Evolutionary conservation across 2,329 filamentous ascomycete genomes (phyloP), one percentile per base, ranked within the genome.

Genomic region (Leptographium flavum): DNA sequence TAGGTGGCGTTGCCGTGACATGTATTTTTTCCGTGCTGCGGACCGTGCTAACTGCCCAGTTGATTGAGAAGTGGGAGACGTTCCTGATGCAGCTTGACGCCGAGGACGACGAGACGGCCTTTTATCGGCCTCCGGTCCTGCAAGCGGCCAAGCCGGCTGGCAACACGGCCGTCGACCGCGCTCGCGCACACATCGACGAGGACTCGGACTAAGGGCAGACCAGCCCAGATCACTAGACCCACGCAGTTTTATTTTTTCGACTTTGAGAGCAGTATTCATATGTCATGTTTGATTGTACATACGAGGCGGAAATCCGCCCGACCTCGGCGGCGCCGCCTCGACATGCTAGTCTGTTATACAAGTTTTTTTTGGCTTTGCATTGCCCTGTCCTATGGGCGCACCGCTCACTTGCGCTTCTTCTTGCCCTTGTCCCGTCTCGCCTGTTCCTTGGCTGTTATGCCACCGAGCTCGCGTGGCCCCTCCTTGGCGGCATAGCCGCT

Each of bases 71-170:
- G 50, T 98, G 92, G 92, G 92, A 98, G 66, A 96, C 92, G 0
- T 98, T 94, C 68, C 71, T 98, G 43, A 81, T 96, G 73, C 92
- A 95, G 61, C 71, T 98, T 37, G 92, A 98, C 59, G 84, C 87
- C 9, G 90, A 94, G 56, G 90, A 96, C 48, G 87, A 94, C 52
- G 86, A 80, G 49, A 70, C 73, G 2, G 73, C 71, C 11, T 81
- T 81, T 56, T 81, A 81, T 60, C 70, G 73, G 46, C 75, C 76
- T 5, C 76, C 76, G 3, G 71, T 78, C n/a, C 68, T 73, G 52
- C 66, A 73, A 49, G 53, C 63, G 23, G 56, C 63, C 42, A 63
- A 67, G 61, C 61, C 65, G 37, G 60, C 64, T 1, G 74, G 74
- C 5, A 60, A 79, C 52, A 78, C 74, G n/a, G 74, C 71, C 14